Evolutionary conservation across 177 flowering plant species (phyloP).

Genomic region (Vitis hybrid): DNA sequence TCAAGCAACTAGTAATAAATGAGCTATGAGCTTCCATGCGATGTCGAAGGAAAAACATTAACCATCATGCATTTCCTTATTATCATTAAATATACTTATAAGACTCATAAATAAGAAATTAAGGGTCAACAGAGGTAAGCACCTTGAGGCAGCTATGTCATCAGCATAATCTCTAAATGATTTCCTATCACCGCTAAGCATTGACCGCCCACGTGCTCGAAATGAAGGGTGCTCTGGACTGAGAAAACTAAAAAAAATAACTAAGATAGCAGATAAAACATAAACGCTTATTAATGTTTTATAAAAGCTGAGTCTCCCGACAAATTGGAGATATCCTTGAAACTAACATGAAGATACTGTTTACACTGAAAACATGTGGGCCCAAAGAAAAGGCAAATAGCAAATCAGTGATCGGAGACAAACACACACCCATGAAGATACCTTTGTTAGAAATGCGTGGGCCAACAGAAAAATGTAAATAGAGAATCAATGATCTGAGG

Average conservation of each 20-base stretch:
- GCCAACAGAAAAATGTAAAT: no score
- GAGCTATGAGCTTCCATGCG: no score
- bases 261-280: constrained; percentile 1
- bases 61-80: background rate
- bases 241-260: constrained; percentile 21
- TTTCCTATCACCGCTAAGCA: constrained; percentile 88
- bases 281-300: no score
- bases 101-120: background rate
- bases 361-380: no score
- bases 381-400: no score
- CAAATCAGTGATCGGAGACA: no score
- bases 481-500: no score
- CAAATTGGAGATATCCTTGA: background rate
- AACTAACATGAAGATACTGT: background rate
- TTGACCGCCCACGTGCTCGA: constrained; percentile 79
- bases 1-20: no score
- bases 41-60: background rate
- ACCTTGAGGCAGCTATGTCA: constrained; percentile 77
- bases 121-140: constrained; percentile 9
- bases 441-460: no score
- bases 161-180: constrained; percentile 65
- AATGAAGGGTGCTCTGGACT: constrained; percentile 98
- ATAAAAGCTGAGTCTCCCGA: no score
- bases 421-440: no score
- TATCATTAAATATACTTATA: background rate